Percentiles rank a stretch among this genome's conserved stretches.
These are phyloP conservation scores for Colletotrichum aenigma DNA, from an alignment of 2,329 filamentous ascomycete genomes.

Conservation along the genomic window DNA sequence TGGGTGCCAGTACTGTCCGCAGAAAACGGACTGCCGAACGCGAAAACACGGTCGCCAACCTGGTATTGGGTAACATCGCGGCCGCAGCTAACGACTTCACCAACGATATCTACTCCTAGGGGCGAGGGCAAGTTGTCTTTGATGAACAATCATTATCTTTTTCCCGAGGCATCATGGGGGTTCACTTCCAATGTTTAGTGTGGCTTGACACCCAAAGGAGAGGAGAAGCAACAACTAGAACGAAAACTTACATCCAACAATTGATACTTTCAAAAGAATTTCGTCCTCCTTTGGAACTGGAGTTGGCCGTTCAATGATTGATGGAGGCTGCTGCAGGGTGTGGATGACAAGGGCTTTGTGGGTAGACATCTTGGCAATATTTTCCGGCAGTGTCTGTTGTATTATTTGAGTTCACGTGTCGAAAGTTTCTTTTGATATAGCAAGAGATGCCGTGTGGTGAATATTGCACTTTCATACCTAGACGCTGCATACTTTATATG, in stretches of 20 bases:
- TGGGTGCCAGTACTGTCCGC: not conserved
- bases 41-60: not conserved
- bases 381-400: not conserved
- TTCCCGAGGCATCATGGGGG: not conserved
- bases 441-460: not conserved
- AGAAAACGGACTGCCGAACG: not conserved
- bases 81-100: not conserved
- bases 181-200: not conserved
- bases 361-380: not conserved
- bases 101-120: not conserved
- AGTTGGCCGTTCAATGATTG: not conserved
- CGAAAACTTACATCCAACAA: not conserved
- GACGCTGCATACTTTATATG: not conserved
- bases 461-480: not conserved
- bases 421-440: not conserved
- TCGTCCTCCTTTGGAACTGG: not conserved
- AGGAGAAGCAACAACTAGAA: not conserved
- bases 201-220: not conserved
- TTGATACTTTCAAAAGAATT: not conserved
- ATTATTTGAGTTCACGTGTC: no score
- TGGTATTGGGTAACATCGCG: not conserved
- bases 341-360: not conserved
- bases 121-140: not conserved
- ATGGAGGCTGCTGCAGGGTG: not conserved
- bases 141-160: not conserved